Base-by-base conservation (phyloP, 805 yeast species). In the Metschnikowia amazonensis region DNA sequence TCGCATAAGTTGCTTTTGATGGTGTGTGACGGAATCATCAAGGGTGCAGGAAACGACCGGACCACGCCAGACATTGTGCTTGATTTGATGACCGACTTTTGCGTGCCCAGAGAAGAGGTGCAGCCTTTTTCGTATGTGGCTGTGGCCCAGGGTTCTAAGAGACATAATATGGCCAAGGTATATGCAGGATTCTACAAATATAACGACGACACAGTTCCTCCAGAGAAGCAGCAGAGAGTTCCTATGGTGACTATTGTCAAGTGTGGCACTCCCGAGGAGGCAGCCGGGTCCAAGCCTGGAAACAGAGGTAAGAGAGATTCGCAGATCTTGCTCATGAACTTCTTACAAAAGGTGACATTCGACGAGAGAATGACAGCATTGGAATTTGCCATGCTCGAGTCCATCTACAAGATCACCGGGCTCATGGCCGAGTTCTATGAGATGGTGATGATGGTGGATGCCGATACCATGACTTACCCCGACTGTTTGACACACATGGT, bases 161-260 rank as follows among this genome's bases (percentile, higher is more conserved):
- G 99, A 63, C 99, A 94, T 62, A 94, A 94, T 63, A 89, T 90
- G 96, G 97, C 99, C 24, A 92, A 90, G 66, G 89, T 92, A 2
- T 92, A 89, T 60, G 83, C 96, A 10, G 99, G 99, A 0, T 94
- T 87, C 63, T 94, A 94, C 70, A 83, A 83, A 55, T 94, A 90
- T 61, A 82, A 87, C 57, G 86, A 86, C 52, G 59, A 67, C 3
- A 86, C 92, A 1, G 81, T 89, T 36, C 87, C 92, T 2, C 67
- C 70, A 1, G 90, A 86, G 50, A 85, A 85, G 56, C 98, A 92
- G 66, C 90, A 86, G 62, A 76, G 89, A 52, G 86, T 86, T 20
- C 97, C 97, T 1, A 72, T 89, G 53, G 61, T 90, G 18, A 70
- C 83, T 25, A 72, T 90, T 56, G 95, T 87, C 25, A 89, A 89